Evolutionary conservation across 192 early-diverging fungal species (phyloP).

Genomic region (Powellomyces hirtus): DNA sequence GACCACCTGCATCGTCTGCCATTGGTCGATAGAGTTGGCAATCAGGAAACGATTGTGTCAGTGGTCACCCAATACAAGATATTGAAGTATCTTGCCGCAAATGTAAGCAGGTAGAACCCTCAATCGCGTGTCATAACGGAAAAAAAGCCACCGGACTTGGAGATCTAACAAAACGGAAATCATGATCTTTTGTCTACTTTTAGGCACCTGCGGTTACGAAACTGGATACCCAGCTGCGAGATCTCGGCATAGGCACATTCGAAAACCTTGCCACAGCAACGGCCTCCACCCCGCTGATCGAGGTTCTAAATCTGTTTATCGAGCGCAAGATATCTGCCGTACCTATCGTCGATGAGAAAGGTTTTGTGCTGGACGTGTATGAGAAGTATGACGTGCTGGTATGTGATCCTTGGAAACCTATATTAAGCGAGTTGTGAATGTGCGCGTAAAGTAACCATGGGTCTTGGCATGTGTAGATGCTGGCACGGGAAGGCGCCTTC

Average conservation of each 20-base stretch:
- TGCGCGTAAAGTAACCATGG: no score
- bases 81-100: constrained; percentile 81
- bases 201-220: constrained; percentile 26
- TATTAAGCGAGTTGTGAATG: no score
- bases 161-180: background rate
- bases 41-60: constrained; percentile 87
- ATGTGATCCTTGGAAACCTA: no score
- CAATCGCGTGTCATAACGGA: no score
- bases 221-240: constrained; percentile 52
- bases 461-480: constrained; percentile 30
- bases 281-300: constrained; percentile 78
- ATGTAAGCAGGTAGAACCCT: no score
- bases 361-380: constrained; percentile 89
- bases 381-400: constrained; percentile 96
- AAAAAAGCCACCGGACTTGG: no score
- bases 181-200: background rate
- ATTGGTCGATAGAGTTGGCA: constrained; percentile 72
- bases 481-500: constrained; percentile 59
- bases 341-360: constrained; percentile 86
- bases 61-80: constrained; percentile 88
- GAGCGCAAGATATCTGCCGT: constrained; percentile 86
- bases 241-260: constrained; percentile 87
- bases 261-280: constrained; percentile 76
- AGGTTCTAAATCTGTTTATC: constrained; percentile 91
- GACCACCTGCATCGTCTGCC: constrained; percentile 86